These are phyloP conservation scores for Rhizophagus sp. DNA, from an alignment of 192 early-diverging fungal genomes.

Conservation along the genomic window DNA sequence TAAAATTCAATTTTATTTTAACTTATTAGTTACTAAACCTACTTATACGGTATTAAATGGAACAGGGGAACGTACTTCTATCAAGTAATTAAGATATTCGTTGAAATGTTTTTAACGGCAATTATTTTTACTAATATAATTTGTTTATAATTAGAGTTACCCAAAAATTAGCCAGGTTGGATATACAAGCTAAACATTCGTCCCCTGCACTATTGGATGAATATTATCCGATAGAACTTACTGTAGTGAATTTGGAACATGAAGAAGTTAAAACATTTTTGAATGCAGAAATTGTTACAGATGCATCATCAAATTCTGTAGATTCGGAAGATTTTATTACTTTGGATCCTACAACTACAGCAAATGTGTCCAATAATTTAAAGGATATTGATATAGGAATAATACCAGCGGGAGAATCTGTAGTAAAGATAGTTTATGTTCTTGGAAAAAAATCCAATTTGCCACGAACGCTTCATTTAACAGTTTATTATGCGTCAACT, in stretches of 20 bases:
- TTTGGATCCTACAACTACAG: slow-evolving; percentile 12
- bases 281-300: slow-evolving; percentile 56
- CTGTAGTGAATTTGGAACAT: slow-evolving; percentile 62
- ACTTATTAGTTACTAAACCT: slow-evolving; percentile 23
- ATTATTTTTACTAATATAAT: neutral
- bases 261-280: slow-evolving; percentile 59
- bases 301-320: slow-evolving; percentile 23
- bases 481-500: slow-evolving; percentile 44
- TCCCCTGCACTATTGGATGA: slow-evolving; percentile 73
- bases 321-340: slow-evolving; percentile 33
- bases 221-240: slow-evolving; percentile 59
- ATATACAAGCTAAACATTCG: slow-evolving; percentile 50
- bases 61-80: slow-evolving; percentile 50
- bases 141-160: slow-evolving; percentile 41
- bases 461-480: slow-evolving; percentile 35
- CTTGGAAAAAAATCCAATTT: slow-evolving; percentile 30
- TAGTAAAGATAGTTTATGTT: slow-evolving; percentile 36
- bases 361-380: slow-evolving; percentile 22
- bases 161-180: slow-evolving; percentile 62
- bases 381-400: slow-evolving; percentile 47
- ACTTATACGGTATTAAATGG: slow-evolving; percentile 51
- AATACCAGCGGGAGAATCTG: slow-evolving; percentile 39
- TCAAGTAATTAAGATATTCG: slow-evolving; percentile 37
- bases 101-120: neutral
- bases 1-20: neutral